A percentile compares a stretch with the other conserved stretches of the same genome.
Evolutionary conservation across 768 basidiomycete species (phyloP).

Genomic region (Naganishia kalamii): DNA sequence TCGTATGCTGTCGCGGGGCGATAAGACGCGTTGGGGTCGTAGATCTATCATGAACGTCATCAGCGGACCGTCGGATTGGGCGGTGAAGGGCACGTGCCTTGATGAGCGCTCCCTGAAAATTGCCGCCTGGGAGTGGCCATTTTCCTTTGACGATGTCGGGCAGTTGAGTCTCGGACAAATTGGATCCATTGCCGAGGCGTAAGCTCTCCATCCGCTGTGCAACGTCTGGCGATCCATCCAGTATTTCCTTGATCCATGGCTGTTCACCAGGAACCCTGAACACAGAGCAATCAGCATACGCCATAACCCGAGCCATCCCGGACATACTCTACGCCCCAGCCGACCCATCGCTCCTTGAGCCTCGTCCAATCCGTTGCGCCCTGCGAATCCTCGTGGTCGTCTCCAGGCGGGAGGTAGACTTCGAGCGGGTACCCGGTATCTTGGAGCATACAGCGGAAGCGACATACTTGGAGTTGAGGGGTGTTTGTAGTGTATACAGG

Average conservation of each 20-base stretch:
- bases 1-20: conserved; percentile 36
- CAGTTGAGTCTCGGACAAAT: background rate
- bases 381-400: background rate
- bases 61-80: background rate
- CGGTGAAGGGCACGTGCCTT: conserved; percentile 29
- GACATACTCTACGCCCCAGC: conserved; percentile 45
- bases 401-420: conserved; percentile 36
- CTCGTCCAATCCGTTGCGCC: conserved; percentile 31
- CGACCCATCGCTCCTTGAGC: conserved; percentile 42
- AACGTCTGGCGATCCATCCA: background rate
- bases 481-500: conserved; percentile 7
- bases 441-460: conserved; percentile 42
- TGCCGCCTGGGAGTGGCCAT: conserved; percentile 32
- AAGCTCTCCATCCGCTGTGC: background rate
- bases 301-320: background rate
- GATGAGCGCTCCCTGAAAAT: conserved; percentile 42
- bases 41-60: conserved; percentile 29
- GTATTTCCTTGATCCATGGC: conserved; percentile 25
- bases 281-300: background rate
- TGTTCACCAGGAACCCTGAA: conserved; percentile 40
- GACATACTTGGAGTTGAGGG: conserved; percentile 32
- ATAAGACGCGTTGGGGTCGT: conserved; percentile 34
- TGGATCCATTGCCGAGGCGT: background rate
- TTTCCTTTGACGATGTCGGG: conserved; percentile 30
- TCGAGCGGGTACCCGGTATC: conserved; percentile 45